These are phyloP conservation scores for Microdochium nivale DNA, from an alignment of 2,329 filamentous ascomycete genomes.

Conservation along the genomic window DNA sequence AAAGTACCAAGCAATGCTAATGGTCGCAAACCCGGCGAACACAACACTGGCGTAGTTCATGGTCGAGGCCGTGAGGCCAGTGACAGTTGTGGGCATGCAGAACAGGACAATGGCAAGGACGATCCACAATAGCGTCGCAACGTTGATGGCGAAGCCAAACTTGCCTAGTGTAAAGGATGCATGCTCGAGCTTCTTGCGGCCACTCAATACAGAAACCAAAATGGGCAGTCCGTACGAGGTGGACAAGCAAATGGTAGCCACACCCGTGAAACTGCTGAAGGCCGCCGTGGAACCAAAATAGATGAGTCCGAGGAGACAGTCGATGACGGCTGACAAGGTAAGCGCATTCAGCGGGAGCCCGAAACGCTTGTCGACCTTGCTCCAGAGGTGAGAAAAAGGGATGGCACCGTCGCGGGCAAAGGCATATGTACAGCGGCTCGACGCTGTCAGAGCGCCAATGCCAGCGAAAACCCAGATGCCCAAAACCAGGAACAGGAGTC, in stretches of 20 bases:
- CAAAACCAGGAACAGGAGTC: slow-evolving; percentile 65
- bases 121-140: slow-evolving; percentile 63
- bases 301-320: slow-evolving; percentile 66
- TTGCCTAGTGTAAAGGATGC: slow-evolving; percentile 61
- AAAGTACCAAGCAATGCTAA: slow-evolving; percentile 56
- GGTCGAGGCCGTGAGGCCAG: slow-evolving; percentile 37
- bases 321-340: slow-evolving; percentile 57
- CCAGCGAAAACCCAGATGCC: slow-evolving; percentile 73
- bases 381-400: slow-evolving; percentile 59
- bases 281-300: slow-evolving; percentile 72
- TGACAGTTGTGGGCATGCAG: slow-evolving; percentile 62
- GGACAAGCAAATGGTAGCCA: slow-evolving; percentile 70
- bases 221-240: slow-evolving; percentile 71
- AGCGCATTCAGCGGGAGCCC: slow-evolving; percentile 65
- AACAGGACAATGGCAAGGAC: slow-evolving; percentile 61
- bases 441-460: slow-evolving; percentile 65
- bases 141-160: slow-evolving; percentile 62
- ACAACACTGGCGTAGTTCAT: slow-evolving; percentile 65
- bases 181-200: slow-evolving; percentile 55
- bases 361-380: slow-evolving; percentile 52
- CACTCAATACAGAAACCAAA: slow-evolving; percentile 58
- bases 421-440: slow-evolving; percentile 66
- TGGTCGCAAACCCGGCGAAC: slow-evolving; percentile 51
- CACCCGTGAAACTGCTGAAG: slow-evolving; percentile 73
- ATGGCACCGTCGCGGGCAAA: slow-evolving; percentile 71